Evolutionary conservation across 495 filamentous ascomycete species (phyloP), one percentile per base, ranked within the genome.

Genomic region (Bryoglossum gracile): DNA sequence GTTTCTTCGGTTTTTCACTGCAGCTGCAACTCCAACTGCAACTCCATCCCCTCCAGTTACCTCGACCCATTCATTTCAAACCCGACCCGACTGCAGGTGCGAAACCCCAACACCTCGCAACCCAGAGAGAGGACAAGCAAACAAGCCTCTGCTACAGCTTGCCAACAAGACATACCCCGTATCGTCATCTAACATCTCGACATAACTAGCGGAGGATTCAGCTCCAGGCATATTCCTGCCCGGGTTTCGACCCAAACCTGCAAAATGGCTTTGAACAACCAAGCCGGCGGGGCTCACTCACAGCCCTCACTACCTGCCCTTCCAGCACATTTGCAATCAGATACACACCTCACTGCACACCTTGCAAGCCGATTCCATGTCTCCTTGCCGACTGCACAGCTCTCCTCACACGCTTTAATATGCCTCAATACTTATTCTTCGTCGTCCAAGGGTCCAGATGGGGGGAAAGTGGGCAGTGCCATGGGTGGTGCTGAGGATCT

Each of bases 301-400:
- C 89, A 95, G 63, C 76, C 88, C 28, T 95, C 91, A 25, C 73
- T 98, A 34, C 87, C 89, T 24, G 81, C 88, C 22, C 70, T 98
- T 45, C 92, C 92, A 25, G 74, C 83, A 26, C 92, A 98, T 74
- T 75, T 90, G 24, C 92, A 97, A 69, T 95, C 90, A 46, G 92
- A 97, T 67, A 96, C 91, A 34, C 87, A 95, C 63, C 70, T 97
- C 54, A 98, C 92, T 2, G 87, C 90, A 24, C 92, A 98, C 67
- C 76, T 98, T 21, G 92, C 92, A 44, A 95, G 89, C 66, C 86
- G 92, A 26, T 98, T 94, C 62, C 92, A 98, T 71, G 81, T 91
- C 16, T 81, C 83, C 32, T 66, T 95, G 30, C 90, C 92, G 13
- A 91, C 87, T 0, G 86, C 92, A 46, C 78, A 78, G 47, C 80